Percentiles rank a stretch among this genome's conserved stretches.
Conservation (phyloP, 441 rosid genomes). For the Melastoma candidum region DNA sequence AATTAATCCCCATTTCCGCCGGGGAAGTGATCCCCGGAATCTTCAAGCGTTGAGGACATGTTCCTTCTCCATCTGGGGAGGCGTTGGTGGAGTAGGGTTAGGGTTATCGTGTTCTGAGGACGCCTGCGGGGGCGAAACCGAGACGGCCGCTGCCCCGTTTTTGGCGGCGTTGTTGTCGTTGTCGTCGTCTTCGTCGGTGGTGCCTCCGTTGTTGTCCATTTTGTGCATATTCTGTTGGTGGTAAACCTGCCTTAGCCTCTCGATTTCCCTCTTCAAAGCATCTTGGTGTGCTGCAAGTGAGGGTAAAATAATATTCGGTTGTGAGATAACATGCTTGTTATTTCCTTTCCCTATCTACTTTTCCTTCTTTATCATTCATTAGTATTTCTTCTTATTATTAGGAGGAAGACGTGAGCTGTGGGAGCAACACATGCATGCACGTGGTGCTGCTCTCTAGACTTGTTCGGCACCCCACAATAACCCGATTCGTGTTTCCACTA, state of each 20-base stretch:
- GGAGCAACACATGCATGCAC: constrained; percentile 7
- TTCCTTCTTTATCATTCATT: no score
- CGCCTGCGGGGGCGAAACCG: constrained; percentile 20
- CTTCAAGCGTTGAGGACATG: constrained; percentile 40
- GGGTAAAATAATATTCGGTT: not conserved
- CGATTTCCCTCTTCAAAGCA: constrained; percentile 89
- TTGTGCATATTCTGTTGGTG: constrained; percentile 54
- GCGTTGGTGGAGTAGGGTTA: no score
- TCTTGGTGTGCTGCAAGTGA: constrained; percentile 70
- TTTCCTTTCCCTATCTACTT: no score
- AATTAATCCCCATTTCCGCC: not conserved
- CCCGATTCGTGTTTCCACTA: no score
- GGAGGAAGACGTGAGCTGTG: not conserved
- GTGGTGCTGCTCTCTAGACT: not conserved
- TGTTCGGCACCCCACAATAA: no score
- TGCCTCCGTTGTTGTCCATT: constrained; percentile 26
- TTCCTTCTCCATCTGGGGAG: constrained; percentile 31
- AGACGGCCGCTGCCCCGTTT: constrained; percentile 18
- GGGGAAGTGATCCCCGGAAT: not conserved
- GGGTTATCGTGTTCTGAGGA: constrained; percentile 14
- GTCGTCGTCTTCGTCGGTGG: not conserved
- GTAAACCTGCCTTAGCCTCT: constrained; percentile 75
- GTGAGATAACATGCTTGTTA: no score
- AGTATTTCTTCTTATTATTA: no score
- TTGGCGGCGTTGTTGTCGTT: not conserved